A percentile compares a stretch with the other conserved stretches of the same genome.
Evolutionary conservation across 2,329 filamentous ascomycete genomes (phyloP).

Genomic region (Fusarium solani-melongenae): DNA sequence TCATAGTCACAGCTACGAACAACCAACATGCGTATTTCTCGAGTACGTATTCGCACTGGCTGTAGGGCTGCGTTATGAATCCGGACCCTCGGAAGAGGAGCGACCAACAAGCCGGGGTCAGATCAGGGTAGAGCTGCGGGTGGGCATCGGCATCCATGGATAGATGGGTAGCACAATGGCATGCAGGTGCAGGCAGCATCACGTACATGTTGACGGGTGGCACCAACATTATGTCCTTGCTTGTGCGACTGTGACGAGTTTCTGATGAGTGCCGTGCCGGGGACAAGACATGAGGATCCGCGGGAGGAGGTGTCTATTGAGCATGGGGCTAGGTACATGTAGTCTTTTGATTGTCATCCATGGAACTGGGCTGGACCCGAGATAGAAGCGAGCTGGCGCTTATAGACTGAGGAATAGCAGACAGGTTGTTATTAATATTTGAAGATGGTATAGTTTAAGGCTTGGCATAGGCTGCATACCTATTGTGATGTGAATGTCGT

Average conservation of each 20-base stretch:
- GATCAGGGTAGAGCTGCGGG: neutral
- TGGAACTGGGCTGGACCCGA: slow-evolving; percentile 24
- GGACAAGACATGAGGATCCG: neutral
- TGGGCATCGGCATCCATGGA: slow-evolving; percentile 12
- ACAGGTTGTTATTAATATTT: neutral
- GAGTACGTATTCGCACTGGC: slow-evolving; percentile 9
- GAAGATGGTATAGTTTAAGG: neutral
- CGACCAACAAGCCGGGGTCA: neutral
- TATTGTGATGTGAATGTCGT: neutral
- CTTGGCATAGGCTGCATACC: neutral
- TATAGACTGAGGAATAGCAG: slow-evolving; percentile 18
- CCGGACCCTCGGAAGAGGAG: slow-evolving; percentile 9
- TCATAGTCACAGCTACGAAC: neutral
- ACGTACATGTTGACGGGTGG: neutral
- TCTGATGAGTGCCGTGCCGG: slow-evolving; percentile 7
- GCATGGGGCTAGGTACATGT: slow-evolving; percentile 1
- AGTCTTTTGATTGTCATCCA: neutral
- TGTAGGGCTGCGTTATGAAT: slow-evolving; percentile 2
- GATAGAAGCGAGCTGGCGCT: slow-evolving; percentile 17
- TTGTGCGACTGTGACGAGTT: neutral
- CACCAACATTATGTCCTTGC: neutral
- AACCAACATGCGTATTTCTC: neutral
- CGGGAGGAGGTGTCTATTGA: slow-evolving; percentile 29
- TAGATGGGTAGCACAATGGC: slow-evolving; percentile 1
- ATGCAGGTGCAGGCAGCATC: slow-evolving; percentile 7